Evolutionary conservation across 371 early-diverging fungal species (phyloP).

Genomic region (Conidiobolus incongruus): DNA sequence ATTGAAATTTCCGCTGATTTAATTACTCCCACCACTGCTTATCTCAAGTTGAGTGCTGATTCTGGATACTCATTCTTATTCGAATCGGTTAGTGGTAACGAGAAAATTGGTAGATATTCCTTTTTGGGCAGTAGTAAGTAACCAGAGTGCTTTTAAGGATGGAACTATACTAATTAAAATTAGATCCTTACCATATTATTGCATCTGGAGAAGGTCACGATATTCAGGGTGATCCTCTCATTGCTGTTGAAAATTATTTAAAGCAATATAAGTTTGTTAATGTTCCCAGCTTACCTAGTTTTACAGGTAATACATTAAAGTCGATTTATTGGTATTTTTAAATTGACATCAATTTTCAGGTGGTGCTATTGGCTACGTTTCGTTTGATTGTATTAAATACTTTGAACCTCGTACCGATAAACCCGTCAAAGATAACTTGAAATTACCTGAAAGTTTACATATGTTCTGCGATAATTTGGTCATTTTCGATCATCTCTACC

Average conservation of each 20-base stretch:
- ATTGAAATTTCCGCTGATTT: conserved; percentile 70
- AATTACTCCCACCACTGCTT: conserved; percentile 86
- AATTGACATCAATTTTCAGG: conserved; percentile 15
- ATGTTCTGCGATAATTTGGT: conserved; percentile 85
- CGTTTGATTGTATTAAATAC: conserved; percentile 87
- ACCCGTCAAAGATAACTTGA: conserved; percentile 57
- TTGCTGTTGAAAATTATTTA: conserved; percentile 63
- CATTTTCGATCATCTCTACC: conserved; percentile 82
- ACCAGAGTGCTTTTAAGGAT: too few relatives aligned
- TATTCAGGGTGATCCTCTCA: conserved; percentile 68
- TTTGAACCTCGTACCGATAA: conserved; percentile 77
- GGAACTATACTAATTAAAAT: too few relatives aligned
- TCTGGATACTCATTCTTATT: conserved; percentile 85
- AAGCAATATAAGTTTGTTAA: conserved; percentile 42
- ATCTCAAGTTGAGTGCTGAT: conserved; percentile 63
- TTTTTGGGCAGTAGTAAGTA: conserved; percentile 77
- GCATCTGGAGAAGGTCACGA: conserved; percentile 44
- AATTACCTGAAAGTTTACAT: conserved; percentile 80
- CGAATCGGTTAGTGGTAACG: conserved; percentile 88
- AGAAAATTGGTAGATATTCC: conserved; percentile 83
- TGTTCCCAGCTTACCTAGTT: conserved; percentile 62
- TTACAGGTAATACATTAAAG: conserved; percentile 33
- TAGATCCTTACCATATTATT: conserved; percentile 70
- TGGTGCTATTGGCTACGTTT: conserved; percentile 90
- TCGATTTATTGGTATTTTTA: neutral